phyloP scores from a whole-genome alignment of 352 stramenopile species.

The Globisporangium echinulatum region DNA sequence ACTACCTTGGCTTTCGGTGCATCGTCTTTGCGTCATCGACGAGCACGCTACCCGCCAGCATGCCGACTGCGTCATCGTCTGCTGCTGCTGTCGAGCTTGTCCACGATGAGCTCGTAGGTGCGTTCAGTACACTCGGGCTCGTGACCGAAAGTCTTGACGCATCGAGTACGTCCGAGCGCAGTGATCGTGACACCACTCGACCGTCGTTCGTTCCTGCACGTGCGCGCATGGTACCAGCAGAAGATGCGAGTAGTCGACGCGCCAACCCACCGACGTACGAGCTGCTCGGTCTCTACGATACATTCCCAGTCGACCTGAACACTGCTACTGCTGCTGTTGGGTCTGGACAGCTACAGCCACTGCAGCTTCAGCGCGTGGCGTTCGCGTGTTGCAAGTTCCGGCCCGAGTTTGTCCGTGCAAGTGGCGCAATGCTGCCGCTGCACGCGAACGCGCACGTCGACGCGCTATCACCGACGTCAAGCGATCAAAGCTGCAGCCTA shows the following conservation, averaged over 20 bases:
- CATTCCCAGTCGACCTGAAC: conserved; percentile 25
- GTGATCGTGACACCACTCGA: neutral
- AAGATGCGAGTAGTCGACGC: too few species aligned
- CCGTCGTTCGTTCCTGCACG: conserved; percentile 2
- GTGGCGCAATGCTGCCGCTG: conserved; percentile 29
- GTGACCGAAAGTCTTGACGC: conserved; percentile 23
- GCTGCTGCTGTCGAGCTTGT: neutral
- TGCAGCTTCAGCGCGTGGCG: conserved; percentile 1
- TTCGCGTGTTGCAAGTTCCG: conserved; percentile 31
- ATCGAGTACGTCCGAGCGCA: neutral
- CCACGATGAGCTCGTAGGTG: conserved; percentile 11
- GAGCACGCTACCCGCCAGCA: neutral
- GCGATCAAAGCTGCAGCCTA: neutral
- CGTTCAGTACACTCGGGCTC: conserved; percentile 26
- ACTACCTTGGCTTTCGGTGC: conserved; percentile 51
- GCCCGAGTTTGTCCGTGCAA: conserved; percentile 40
- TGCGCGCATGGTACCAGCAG: neutral
- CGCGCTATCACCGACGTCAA: neutral
- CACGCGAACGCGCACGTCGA: conserved; percentile 23
- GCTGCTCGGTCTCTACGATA: conserved; percentile 24
- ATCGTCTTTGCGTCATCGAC: conserved; percentile 33
- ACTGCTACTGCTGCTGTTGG: conserved; percentile 12
- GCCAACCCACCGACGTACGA: neutral
- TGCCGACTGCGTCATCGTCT: neutral
- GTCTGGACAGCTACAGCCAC: neutral